phyloP scores from a whole-genome alignment of 169 alveolate species.

The Eimeria sp. region DNA sequence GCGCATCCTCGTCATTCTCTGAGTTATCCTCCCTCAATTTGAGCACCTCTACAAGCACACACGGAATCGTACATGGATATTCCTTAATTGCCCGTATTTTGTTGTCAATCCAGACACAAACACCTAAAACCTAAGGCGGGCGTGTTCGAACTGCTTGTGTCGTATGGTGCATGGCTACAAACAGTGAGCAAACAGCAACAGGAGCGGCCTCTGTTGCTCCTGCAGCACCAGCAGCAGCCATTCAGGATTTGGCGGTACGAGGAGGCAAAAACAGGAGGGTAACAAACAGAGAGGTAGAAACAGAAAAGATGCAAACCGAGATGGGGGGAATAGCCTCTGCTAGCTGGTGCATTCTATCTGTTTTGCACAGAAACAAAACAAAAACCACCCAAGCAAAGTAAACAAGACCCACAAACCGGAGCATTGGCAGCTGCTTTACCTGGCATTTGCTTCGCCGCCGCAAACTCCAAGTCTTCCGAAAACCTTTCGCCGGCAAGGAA shows the following conservation, averaged over 20 bases:
- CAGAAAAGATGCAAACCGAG: neutral
- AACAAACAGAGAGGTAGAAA: neutral
- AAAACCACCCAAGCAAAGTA: neutral
- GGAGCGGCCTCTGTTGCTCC: neutral
- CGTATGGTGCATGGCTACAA: neutral
- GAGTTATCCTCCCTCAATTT: neutral
- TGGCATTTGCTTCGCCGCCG: slow-evolving; percentile 42
- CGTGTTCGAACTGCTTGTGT: neutral
- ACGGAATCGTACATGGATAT: neutral
- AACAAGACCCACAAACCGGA: neutral
- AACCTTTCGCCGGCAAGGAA: slow-evolving; percentile 8
- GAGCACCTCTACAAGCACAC: neutral
- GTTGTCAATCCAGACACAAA: neutral
- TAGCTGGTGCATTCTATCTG: neutral
- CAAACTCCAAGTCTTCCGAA: neutral
- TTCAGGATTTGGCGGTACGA: neutral
- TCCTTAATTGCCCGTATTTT: too few relatives aligned
- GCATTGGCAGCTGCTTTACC: neutral
- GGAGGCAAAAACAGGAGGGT: neutral
- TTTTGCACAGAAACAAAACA: neutral
- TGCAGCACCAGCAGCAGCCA: neutral
- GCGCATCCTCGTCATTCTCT: neutral
- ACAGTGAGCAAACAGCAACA: neutral
- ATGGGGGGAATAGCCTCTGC: neutral
- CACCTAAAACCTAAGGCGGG: neutral